Evolutionary conservation across 495 filamentous ascomycete species (phyloP).

Genomic region (Penicillium roqueforti): DNA sequence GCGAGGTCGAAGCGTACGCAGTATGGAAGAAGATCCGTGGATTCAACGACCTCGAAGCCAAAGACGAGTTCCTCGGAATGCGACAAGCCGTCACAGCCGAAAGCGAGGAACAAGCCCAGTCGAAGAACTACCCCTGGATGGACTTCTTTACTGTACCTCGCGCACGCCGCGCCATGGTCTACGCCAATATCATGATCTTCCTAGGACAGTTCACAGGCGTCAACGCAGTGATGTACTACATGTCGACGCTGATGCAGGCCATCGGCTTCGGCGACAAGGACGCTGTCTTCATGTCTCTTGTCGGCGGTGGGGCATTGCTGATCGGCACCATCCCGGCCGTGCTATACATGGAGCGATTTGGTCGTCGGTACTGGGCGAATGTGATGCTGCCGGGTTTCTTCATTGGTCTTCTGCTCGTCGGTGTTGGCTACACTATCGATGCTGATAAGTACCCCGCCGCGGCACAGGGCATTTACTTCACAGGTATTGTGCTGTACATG

Average conservation of each 20-base stretch:
- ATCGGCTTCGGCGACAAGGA: slow-evolving; percentile 51
- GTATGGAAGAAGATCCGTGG: slow-evolving; percentile 63
- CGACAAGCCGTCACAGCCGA: slow-evolving; percentile 51
- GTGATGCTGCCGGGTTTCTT: slow-evolving; percentile 60
- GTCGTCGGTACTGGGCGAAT: slow-evolving; percentile 59
- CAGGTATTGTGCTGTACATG: slow-evolving; percentile 56
- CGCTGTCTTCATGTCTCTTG: slow-evolving; percentile 58
- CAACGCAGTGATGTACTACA: slow-evolving; percentile 62
- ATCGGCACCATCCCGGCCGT: slow-evolving; percentile 57
- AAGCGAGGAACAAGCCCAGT: slow-evolving; percentile 31
- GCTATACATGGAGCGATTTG: slow-evolving; percentile 57
- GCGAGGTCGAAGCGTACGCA: slow-evolving; percentile 45
- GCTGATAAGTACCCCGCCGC: slow-evolving; percentile 31
- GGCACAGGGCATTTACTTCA: slow-evolving; percentile 50
- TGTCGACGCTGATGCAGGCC: slow-evolving; percentile 52
- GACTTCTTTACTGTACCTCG: slow-evolving; percentile 59
- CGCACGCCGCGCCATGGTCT: slow-evolving; percentile 55
- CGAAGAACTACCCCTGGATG: slow-evolving; percentile 51
- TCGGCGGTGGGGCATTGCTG: slow-evolving; percentile 55
- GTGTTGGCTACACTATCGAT: slow-evolving; percentile 48
- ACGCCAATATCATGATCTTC: slow-evolving; percentile 60
- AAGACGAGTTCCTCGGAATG: slow-evolving; percentile 60
- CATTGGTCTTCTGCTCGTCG: slow-evolving; percentile 54
- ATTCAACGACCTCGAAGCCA: slow-evolving; percentile 41
- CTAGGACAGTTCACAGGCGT: slow-evolving; percentile 60